A percentile compares a stretch with the other conserved stretches of the same genome.
Conservation (phyloP, 495 filamentous ascomycete species). For the Podospora anserina region DNA sequence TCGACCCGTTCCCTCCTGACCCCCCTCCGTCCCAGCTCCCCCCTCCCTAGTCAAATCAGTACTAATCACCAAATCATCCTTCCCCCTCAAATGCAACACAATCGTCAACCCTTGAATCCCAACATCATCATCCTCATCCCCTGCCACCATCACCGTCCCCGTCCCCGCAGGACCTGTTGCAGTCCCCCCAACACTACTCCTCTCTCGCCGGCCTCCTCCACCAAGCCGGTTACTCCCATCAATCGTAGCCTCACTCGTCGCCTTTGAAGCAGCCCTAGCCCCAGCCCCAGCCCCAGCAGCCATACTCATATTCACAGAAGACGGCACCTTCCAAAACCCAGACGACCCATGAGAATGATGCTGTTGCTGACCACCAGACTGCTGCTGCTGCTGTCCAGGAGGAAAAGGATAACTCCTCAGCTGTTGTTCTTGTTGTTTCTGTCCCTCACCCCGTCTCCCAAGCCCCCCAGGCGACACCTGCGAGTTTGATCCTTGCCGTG, state of each 20-base stretch:
- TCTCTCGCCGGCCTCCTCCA: neutral
- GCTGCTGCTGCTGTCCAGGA: neutral
- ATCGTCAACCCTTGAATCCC: constrained; percentile 46
- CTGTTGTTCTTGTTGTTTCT: neutral
- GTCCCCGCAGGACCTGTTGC: neutral
- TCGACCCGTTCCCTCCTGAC: neutral
- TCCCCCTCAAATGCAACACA: constrained; percentile 42
- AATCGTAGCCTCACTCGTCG: constrained; percentile 4
- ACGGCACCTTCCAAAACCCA: neutral
- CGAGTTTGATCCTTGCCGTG: neutral
- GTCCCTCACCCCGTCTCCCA: too few relatives aligned
- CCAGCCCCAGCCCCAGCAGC: neutral
- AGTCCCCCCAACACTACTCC: constrained; percentile 26
- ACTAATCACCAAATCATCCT: constrained; percentile 47
- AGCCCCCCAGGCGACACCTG: too few relatives aligned
- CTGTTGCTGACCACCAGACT: neutral
- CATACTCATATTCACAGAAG: neutral
- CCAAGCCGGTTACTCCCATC: neutral
- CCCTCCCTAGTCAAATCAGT: constrained; percentile 35
- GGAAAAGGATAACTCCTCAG: neutral
- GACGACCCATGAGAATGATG: neutral
- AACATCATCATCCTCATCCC: constrained; percentile 30
- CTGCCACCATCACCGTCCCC: neutral
- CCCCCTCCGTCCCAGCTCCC: neutral
- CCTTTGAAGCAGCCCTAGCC: neutral